Evolutionary conservation across 139 green algal genomes (phyloP).

Genomic region (Pedinophyceae sp.): DNA sequence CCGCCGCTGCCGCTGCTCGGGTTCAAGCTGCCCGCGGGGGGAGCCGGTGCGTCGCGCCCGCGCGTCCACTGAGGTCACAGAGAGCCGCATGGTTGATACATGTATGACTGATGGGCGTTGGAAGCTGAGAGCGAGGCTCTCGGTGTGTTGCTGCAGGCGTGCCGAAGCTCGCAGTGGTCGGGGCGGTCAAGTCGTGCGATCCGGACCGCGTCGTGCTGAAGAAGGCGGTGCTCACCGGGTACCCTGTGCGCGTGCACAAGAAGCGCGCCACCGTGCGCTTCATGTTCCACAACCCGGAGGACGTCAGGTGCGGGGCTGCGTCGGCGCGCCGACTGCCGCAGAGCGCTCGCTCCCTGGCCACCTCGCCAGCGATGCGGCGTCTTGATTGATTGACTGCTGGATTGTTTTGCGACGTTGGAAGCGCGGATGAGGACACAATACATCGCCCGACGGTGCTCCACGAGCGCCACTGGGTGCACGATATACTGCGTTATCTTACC

Average conservation of each 20-base stretch:
- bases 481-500: too few species aligned
- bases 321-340: too few species aligned
- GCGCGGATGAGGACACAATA: too few species aligned
- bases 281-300: conserved; percentile 92
- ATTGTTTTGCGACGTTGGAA: too few species aligned
- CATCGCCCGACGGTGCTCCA: too few species aligned
- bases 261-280: conserved; percentile 69
- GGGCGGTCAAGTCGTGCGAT: conserved; percentile 51
- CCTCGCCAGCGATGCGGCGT: too few species aligned
- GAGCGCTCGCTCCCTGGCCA: too few species aligned
- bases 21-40: conserved; percentile 43
- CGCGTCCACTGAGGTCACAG: not conserved
- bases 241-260: conserved; percentile 78
- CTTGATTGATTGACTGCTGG: too few species aligned
- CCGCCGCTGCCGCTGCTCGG: conserved; percentile 67
- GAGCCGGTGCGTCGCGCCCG: not conserved
- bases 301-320: conserved; percentile 81
- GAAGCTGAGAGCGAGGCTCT: conserved; percentile 1
- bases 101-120: not conserved
- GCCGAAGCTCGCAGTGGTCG: too few species aligned
- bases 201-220: conserved; percentile 80
- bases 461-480: too few species aligned
- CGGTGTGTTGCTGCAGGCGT: too few species aligned
- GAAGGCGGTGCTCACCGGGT: conserved; percentile 68
- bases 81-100: not conserved